Percentiles rank a stretch among this genome's conserved stretches.
Conservation (phyloP, 495 filamentous ascomycete species). For the Aspergillus panamensis region DNA sequence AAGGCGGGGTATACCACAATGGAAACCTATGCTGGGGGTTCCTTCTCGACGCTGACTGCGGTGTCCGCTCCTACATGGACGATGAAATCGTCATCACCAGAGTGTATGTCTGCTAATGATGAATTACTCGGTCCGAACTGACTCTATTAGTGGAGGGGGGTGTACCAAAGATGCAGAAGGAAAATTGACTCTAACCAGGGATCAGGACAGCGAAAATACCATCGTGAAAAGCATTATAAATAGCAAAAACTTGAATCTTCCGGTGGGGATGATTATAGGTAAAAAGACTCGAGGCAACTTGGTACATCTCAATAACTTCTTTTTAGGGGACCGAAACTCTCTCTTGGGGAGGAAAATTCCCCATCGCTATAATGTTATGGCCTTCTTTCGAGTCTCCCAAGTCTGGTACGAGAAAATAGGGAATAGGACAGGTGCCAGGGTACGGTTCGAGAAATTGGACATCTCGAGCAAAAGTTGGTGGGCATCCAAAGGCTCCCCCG, state of each 20-base stretch:
- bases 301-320: neutral
- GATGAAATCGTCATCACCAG: conserved; percentile 64
- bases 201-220: conserved; percentile 38
- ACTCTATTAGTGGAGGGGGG: conserved; percentile 51
- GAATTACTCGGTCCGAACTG: conserved; percentile 13
- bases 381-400: conserved; percentile 67
- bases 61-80: conserved; percentile 55
- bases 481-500: conserved; percentile 38
- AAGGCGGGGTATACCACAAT: conserved; percentile 55
- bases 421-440: conserved; percentile 46
- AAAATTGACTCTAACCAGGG: conserved; percentile 36
- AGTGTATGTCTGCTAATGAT: conserved; percentile 47
- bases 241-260: conserved; percentile 32
- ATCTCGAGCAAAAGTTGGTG: conserved; percentile 65
- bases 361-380: conserved; percentile 67
- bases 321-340: conserved; percentile 50
- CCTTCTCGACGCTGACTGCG: conserved; percentile 58
- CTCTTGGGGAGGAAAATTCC: conserved; percentile 53
- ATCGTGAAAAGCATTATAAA: conserved; percentile 35
- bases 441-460: conserved; percentile 71
- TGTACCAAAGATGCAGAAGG: conserved; percentile 37
- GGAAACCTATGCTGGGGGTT: conserved; percentile 51
- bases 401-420: conserved; percentile 65
- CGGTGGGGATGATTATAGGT: conserved; percentile 62
- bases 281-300: conserved; percentile 16